A percentile compares a stretch with the other conserved stretches of the same genome.
Conservation (phyloP, 2,329 filamentous ascomycete species). For the Curvularia sp. region DNA sequence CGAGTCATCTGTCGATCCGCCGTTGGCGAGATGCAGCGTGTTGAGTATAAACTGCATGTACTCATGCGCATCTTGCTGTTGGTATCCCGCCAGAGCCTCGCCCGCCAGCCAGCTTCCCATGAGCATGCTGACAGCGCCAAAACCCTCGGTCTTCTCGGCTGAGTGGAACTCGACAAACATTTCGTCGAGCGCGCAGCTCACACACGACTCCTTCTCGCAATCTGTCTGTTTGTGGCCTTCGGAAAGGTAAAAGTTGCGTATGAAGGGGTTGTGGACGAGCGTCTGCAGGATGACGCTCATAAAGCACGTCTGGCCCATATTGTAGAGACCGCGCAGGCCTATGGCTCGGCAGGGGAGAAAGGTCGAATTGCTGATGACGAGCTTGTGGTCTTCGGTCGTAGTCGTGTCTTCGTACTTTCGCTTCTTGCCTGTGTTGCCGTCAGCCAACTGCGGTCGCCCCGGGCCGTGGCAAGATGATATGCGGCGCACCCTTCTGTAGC, state of each 20-base stretch:
- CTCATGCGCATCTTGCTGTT: conserved; percentile 96
- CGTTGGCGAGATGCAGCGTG: conserved; percentile 82
- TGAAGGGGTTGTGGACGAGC: conserved; percentile 89
- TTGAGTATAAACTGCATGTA: conserved; percentile 96
- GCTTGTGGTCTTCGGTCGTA: conserved; percentile 71
- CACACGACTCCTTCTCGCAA: conserved; percentile 67
- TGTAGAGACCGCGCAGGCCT: conserved; percentile 91
- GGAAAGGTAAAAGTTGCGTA: conserved; percentile 89
- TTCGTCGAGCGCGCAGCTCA: conserved; percentile 68
- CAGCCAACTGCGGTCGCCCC: conserved; percentile 33
- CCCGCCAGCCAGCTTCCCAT: conserved; percentile 90
- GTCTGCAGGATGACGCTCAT: conserved; percentile 96
- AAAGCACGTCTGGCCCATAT: conserved; percentile 98
- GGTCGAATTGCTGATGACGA: conserved; percentile 79
- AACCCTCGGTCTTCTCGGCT: conserved; percentile 84
- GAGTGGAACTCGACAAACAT: conserved; percentile 70
- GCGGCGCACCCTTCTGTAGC: conserved; percentile 69
- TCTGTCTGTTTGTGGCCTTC: conserved; percentile 84
- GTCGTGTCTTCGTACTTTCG: conserved; percentile 75
- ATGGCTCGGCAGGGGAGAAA: conserved; percentile 83
- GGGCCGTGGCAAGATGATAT: background rate
- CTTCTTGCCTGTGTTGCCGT: conserved; percentile 63
- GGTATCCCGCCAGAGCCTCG: conserved; percentile 75
- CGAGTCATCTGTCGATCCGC: conserved; percentile 57
- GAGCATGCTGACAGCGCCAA: conserved; percentile 87